Percentiles rank a stretch among this genome's conserved stretches.
phyloP scores from a whole-genome alignment of 148 eudicot genomes.

The Arctostaphylos glauca region DNA sequence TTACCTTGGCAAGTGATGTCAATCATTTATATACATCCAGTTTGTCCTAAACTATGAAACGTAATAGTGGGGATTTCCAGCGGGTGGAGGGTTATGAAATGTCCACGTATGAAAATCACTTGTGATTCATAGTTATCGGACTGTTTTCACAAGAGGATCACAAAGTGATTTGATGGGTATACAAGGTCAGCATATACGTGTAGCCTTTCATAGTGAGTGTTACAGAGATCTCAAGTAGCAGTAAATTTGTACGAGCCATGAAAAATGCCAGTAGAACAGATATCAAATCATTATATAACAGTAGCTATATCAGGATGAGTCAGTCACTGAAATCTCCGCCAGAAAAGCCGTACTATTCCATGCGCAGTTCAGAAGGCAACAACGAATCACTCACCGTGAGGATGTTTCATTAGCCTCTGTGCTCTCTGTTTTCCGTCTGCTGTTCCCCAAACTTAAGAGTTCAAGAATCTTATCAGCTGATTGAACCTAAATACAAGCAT shows the following conservation, averaged over 20 bases:
- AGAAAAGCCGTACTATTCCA: background rate
- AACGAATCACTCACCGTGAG: constrained; percentile 58
- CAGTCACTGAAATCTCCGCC: background rate
- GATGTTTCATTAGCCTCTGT: constrained; percentile 80
- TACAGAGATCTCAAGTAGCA: background rate
- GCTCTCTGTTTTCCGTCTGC: constrained; percentile 85
- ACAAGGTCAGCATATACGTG: background rate
- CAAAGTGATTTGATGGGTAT: background rate
- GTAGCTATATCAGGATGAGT: background rate
- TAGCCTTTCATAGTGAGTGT: background rate
- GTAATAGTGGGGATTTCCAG: too few relatives aligned
- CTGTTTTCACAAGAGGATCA: background rate
- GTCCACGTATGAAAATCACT: background rate
- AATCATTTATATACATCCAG: background rate
- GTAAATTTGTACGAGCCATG: background rate
- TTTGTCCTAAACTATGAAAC: background rate
- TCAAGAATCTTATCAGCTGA: constrained; percentile 85
- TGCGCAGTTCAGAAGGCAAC: background rate
- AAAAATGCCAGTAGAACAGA: background rate
- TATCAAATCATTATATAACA: background rate
- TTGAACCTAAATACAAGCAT: constrained; percentile 53
- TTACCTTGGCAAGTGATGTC: background rate
- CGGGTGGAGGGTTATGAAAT: background rate
- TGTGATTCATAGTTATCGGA: background rate
- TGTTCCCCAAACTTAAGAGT: constrained; percentile 77